phyloP scores from a whole-genome alignment of 768 basidiomycete species.

The Serendipita sp. region DNA sequence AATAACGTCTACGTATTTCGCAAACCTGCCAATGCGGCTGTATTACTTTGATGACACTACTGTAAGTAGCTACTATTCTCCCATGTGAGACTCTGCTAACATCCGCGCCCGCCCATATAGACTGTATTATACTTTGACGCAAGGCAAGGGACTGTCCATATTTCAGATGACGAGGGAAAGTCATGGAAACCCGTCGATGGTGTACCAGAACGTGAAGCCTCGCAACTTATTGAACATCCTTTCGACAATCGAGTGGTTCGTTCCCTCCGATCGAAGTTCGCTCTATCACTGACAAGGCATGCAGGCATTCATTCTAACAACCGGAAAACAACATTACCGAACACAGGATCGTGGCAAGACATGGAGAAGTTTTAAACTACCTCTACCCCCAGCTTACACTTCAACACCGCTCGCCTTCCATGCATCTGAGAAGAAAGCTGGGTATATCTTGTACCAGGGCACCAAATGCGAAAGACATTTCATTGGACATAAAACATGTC shows the following conservation, averaged over 20 bases:
- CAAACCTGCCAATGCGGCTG: constrained; percentile 56
- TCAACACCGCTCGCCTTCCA: constrained; percentile 72
- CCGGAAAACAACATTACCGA: constrained; percentile 63
- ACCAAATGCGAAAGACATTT: constrained; percentile 35
- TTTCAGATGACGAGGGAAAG: constrained; percentile 83
- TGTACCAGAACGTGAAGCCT: constrained; percentile 41
- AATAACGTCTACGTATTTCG: constrained; percentile 29
- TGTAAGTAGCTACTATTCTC: constrained; percentile 30
- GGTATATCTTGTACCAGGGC: constrained; percentile 68
- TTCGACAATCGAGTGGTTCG: constrained; percentile 60
- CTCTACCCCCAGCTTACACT: constrained; percentile 41
- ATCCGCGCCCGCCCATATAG: constrained; percentile 20
- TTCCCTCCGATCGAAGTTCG: constrained; percentile 11
- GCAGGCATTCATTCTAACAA: constrained; percentile 79
- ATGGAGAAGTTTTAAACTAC: constrained; percentile 70
- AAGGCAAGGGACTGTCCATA: constrained; percentile 46
- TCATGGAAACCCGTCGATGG: constrained; percentile 34
- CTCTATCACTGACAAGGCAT: background rate
- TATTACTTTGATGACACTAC: constrained; percentile 91
- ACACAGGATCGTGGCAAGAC: constrained; percentile 77
- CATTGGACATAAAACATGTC: constrained; percentile 32
- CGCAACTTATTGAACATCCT: constrained; percentile 75
- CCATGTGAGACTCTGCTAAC: background rate
- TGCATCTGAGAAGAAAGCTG: constrained; percentile 52
- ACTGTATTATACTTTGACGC: constrained; percentile 72